Conservation (phyloP, 768 basidiomycete genomes). For the Russula compacta region DNA sequence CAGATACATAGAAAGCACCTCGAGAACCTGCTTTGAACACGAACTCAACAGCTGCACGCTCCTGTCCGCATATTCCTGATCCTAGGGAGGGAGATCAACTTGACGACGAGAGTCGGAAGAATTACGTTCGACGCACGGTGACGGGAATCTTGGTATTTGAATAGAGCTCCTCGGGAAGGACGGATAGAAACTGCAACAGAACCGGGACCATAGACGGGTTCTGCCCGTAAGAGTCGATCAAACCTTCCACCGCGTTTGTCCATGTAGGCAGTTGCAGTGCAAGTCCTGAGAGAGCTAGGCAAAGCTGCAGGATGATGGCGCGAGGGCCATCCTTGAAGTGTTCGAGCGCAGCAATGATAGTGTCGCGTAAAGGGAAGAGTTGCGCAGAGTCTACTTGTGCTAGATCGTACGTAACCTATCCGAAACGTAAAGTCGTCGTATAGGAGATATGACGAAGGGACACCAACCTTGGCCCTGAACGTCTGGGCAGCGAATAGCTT, state of each 20-base stretch:
- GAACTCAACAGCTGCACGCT: conserved; percentile 51
- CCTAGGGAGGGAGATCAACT: conserved; percentile 33
- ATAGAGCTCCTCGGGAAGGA: conserved; percentile 83
- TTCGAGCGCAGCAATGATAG: conserved; percentile 68
- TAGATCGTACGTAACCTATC: conserved; percentile 92
- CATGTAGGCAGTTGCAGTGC: conserved; percentile 85
- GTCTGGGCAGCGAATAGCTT: conserved; percentile 96
- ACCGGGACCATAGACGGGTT: conserved; percentile 78
- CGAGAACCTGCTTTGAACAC: conserved; percentile 64
- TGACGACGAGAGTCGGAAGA: not conserved
- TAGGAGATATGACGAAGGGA: not conserved
- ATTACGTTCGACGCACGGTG: conserved; percentile 47
- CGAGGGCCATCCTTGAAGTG: conserved; percentile 68
- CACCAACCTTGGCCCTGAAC: conserved; percentile 81
- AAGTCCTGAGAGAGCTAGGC: conserved; percentile 81
- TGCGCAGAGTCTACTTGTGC: conserved; percentile 71
- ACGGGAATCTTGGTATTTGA: conserved; percentile 82
- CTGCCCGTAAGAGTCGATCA: conserved; percentile 81
- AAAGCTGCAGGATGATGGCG: conserved; percentile 81
- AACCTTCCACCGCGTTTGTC: conserved; percentile 66
- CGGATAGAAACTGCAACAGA: conserved; percentile 80
- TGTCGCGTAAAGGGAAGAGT: conserved; percentile 75
- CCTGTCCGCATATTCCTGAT: conserved; percentile 64
- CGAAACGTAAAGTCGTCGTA: conserved; percentile 18
- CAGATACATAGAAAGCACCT: conserved; percentile 79